Percentiles rank a stretch among this genome's conserved stretches.
These are phyloP conservation scores for Elsinoe ampelina DNA, from an alignment of 2,329 filamentous ascomycete genomes.

Conservation along the genomic window DNA sequence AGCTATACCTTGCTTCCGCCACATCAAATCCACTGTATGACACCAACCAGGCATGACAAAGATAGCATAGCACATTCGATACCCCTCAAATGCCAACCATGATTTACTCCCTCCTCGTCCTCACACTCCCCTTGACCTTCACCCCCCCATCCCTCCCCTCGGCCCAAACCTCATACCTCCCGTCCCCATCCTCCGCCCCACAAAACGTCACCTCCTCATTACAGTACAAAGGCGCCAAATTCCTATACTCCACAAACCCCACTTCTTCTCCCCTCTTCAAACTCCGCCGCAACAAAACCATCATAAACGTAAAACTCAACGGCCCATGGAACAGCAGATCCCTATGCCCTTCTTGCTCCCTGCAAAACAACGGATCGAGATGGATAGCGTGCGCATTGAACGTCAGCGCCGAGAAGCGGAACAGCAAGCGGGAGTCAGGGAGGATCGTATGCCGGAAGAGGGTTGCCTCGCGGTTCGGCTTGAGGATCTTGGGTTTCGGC, in stretches of 20 bases:
- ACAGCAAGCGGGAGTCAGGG: constrained; percentile 64
- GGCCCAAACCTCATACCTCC: constrained; percentile 34
- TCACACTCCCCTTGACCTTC: constrained; percentile 37
- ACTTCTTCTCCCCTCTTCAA: constrained; percentile 37
- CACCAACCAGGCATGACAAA: neutral
- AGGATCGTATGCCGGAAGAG: constrained; percentile 49
- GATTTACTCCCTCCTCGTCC: constrained; percentile 18
- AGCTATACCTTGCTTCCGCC: no score
- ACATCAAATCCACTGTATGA: no score
- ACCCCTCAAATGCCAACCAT: no score
- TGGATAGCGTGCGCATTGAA: constrained; percentile 93
- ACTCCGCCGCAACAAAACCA: constrained; percentile 56
- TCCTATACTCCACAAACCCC: constrained; percentile 62
- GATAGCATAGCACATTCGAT: neutral
- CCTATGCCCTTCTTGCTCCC: constrained; percentile 62
- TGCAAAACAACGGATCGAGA: constrained; percentile 62
- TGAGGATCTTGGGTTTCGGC: constrained; percentile 30
- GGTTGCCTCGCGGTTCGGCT: constrained; percentile 42
- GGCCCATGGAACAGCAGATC: constrained; percentile 81
- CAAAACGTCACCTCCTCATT: constrained; percentile 63
- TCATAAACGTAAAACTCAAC: constrained; percentile 65
- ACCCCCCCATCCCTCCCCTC: constrained; percentile 34
- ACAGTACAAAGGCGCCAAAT: constrained; percentile 72
- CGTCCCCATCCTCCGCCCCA: constrained; percentile 40
- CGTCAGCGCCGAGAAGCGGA: constrained; percentile 81